Evolutionary conservation across 306 rosid species (phyloP).

Genomic region (Vachellia pachyceras): DNA sequence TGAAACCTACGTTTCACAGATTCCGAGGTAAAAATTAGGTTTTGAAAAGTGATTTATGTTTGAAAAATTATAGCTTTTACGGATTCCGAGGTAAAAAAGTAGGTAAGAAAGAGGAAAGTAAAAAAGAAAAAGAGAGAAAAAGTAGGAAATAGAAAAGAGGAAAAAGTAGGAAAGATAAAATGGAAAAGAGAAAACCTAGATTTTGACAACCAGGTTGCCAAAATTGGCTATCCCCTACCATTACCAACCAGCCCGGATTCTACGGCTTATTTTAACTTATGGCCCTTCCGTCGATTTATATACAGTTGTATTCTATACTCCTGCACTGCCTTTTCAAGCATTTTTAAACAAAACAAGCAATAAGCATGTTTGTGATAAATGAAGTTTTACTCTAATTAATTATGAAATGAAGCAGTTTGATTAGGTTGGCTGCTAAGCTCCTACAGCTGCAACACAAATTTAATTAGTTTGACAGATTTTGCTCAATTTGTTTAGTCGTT

Average conservation of each 20-base stretch:
- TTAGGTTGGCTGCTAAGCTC: background rate
- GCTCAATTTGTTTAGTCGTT: background rate
- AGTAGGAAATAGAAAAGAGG: no score
- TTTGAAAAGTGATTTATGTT: no score
- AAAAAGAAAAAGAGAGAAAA: no score
- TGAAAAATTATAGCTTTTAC: no score
- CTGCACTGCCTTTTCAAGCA: background rate
- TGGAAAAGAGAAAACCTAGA: no score
- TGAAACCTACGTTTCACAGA: no score
- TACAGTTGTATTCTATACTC: background rate
- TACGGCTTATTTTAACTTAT: no score
- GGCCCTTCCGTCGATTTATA: background rate
- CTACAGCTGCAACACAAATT: background rate
- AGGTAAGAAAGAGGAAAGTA: no score
- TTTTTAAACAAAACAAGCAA: background rate
- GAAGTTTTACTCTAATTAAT: background rate
- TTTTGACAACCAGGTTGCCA: no score
- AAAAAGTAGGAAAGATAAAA: no score
- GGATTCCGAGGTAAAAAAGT: no score
- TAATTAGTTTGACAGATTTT: background rate
- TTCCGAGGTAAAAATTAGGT: no score
- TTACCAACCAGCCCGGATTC: conserved; percentile 18
- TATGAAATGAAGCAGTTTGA: background rate
- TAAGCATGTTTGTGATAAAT: background rate
- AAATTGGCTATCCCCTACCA: conserved; percentile 21